phyloP scores from a whole-genome alignment of 2,329 filamentous ascomycete species.

The Xylaria sp. region DNA sequence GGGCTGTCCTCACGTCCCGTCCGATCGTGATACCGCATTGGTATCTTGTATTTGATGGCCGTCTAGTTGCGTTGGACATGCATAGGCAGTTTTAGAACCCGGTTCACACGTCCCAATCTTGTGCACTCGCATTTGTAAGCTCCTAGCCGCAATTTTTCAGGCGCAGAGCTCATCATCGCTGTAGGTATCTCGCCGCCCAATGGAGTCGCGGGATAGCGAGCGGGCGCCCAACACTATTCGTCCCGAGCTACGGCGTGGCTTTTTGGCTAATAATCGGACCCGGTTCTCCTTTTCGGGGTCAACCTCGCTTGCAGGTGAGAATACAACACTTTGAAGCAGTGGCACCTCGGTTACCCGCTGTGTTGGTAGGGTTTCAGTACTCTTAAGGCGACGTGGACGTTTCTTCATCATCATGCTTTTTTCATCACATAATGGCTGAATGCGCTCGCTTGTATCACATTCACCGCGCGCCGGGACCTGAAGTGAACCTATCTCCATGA shows the following conservation, averaged over 20 bases:
- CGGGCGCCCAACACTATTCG: slow-evolving; percentile 23
- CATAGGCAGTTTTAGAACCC: slow-evolving; percentile 17
- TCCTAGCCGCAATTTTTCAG: slow-evolving; percentile 12
- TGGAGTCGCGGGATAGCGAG: slow-evolving; percentile 11
- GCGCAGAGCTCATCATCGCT: slow-evolving; percentile 33
- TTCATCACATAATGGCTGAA: not conserved
- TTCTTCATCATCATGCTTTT: slow-evolving; percentile 27
- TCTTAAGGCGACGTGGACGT: slow-evolving; percentile 25
- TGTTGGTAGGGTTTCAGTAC: slow-evolving; percentile 24
- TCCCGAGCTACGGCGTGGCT: slow-evolving; percentile 28
- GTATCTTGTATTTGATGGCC: not conserved
- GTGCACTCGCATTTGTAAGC: slow-evolving; percentile 11
- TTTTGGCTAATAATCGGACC: slow-evolving; percentile 19
- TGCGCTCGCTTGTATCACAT: not conserved
- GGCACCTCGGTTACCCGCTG: not conserved
- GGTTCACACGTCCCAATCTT: slow-evolving; percentile 4
- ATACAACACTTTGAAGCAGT: not conserved
- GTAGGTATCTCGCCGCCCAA: not conserved
- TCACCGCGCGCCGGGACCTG: slow-evolving; percentile 20
- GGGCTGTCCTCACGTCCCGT: not conserved
- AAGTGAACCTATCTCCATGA: slow-evolving; percentile 25
- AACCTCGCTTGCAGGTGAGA: slow-evolving; percentile 2
- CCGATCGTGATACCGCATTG: slow-evolving; percentile 12
- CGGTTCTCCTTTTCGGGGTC: slow-evolving; percentile 28
- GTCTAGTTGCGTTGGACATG: slow-evolving; percentile 4